Evolutionary conservation across 495 filamentous ascomycete genomes (phyloP).

Genomic region (Annulohypoxylon moriforme): DNA sequence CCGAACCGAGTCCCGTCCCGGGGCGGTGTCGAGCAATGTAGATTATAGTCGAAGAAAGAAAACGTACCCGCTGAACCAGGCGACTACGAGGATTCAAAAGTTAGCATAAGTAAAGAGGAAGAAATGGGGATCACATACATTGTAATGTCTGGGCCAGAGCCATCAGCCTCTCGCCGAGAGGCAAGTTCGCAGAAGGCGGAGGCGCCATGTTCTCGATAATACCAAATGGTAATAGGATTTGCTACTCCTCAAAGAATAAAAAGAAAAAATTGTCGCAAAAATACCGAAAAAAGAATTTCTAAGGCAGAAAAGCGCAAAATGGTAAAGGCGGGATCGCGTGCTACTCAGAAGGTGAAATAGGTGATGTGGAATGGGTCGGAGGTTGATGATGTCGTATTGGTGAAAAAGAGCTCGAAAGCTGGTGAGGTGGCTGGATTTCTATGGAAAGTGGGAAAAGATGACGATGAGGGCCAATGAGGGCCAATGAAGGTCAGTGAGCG

Average conservation of each 20-base stretch:
- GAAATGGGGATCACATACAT: constrained; percentile 66
- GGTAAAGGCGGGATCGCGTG: constrained; percentile 25
- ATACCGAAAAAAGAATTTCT: constrained; percentile 22
- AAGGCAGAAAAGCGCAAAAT: neutral
- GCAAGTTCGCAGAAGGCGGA: constrained; percentile 75
- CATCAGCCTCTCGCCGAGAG: constrained; percentile 78
- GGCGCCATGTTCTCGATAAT: constrained; percentile 74
- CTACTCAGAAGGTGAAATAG: constrained; percentile 22
- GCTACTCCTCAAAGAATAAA: neutral
- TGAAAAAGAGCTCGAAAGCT: constrained; percentile 26
- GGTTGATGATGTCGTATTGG: constrained; percentile 32
- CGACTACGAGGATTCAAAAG: constrained; percentile 52
- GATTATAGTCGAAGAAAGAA: constrained; percentile 7
- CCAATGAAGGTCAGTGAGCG: neutral
- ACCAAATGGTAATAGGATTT: constrained; percentile 1
- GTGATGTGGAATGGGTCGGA: constrained; percentile 8
- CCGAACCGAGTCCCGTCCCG: constrained; percentile 16
- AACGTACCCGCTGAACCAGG: constrained; percentile 92
- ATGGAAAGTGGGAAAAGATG: constrained; percentile 42
- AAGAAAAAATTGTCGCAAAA: constrained; percentile 21
- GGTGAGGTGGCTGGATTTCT: constrained; percentile 48
- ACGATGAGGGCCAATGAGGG: constrained; percentile 31
- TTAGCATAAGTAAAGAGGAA: constrained; percentile 44
- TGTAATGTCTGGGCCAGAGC: constrained; percentile 87
- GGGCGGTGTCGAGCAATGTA: constrained; percentile 11